These are phyloP conservation scores for Trichoderma simmonsii DNA, from an alignment of 2,329 filamentous ascomycete species.

Conservation along the genomic window DNA sequence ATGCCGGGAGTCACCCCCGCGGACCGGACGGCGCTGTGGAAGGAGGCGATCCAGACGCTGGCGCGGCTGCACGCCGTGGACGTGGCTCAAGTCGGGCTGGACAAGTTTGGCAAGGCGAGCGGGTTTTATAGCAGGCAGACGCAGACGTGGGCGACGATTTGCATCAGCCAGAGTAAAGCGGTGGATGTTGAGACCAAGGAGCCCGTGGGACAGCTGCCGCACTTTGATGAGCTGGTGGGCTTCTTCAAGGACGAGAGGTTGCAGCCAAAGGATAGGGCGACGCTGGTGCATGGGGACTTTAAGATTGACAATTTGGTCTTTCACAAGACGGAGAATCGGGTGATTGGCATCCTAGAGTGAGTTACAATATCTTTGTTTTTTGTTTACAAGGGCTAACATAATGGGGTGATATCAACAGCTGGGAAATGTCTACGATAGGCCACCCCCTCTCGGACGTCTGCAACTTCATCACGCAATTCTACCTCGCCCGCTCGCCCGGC, in stretches of 20 bases:
- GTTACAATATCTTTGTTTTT: conserved; percentile 26
- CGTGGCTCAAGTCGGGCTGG: conserved; percentile 63
- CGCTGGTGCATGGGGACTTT: conserved; percentile 91
- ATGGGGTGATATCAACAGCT: conserved; percentile 43
- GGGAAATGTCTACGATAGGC: conserved; percentile 98
- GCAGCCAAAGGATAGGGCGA: conserved; percentile 74
- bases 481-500: conserved; percentile 31
- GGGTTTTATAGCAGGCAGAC: conserved; percentile 88
- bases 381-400: neutral
- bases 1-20: conserved; percentile 68
- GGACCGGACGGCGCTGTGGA: conserved; percentile 80
- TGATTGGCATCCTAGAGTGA: conserved; percentile 88
- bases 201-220: conserved; percentile 76
- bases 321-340: conserved; percentile 79
- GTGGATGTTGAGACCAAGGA: conserved; percentile 73
- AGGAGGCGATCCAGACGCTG: conserved; percentile 75
- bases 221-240: conserved; percentile 73
- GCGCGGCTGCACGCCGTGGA: conserved; percentile 79
- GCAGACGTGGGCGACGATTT: conserved; percentile 76
- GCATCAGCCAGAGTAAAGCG: conserved; percentile 70
- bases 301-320: conserved; percentile 93
- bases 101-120: conserved; percentile 65
- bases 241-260: conserved; percentile 70
- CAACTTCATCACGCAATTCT: conserved; percentile 60
- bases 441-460: conserved; percentile 88